Evolutionary conservation across 129 eudicot genomes (phyloP).

Genomic region (Tanacetum coccineum): DNA sequence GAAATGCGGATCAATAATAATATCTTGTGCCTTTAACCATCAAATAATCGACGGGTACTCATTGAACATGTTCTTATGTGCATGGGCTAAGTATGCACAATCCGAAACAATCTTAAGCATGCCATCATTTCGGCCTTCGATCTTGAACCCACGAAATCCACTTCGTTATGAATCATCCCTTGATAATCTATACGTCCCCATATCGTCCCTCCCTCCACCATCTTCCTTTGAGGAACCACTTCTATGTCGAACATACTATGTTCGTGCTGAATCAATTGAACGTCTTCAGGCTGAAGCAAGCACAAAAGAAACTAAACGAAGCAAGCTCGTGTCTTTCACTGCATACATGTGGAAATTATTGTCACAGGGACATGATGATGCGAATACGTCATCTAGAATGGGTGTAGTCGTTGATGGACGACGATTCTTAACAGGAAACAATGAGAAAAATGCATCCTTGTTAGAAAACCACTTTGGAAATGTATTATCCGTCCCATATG

Average conservation of each 20-base stretch:
- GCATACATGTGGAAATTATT: constrained; percentile 46
- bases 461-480: constrained; percentile 46
- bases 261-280: constrained; percentile 25
- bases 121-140: constrained; percentile 47
- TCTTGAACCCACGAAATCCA: constrained; percentile 41
- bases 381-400: constrained; percentile 29
- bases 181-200: constrained; percentile 38
- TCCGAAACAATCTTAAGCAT: constrained; percentile 16
- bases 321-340: constrained; percentile 43
- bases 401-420: constrained; percentile 55
- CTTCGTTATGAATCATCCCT: constrained; percentile 21
- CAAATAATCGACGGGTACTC: constrained; percentile 47
- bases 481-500: constrained; percentile 50
- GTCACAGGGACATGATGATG: constrained; percentile 5
- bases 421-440: constrained; percentile 11
- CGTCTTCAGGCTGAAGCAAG: constrained; percentile 39
- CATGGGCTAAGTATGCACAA: constrained; percentile 51
- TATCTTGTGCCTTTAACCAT: constrained; percentile 47
- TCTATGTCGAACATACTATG: constrained; percentile 32
- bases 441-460: constrained; percentile 2
- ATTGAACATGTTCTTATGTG: constrained; percentile 39
- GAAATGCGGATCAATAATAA: constrained; percentile 43
- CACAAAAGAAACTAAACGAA: constrained; percentile 20
- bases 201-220: constrained; percentile 32
- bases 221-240: constrained; percentile 27